A percentile compares a stretch with the other conserved stretches of the same genome.
These are phyloP conservation scores for Vachellia pachyceras DNA, from an alignment of 306 rosid genomes.

Conservation along the genomic window DNA sequence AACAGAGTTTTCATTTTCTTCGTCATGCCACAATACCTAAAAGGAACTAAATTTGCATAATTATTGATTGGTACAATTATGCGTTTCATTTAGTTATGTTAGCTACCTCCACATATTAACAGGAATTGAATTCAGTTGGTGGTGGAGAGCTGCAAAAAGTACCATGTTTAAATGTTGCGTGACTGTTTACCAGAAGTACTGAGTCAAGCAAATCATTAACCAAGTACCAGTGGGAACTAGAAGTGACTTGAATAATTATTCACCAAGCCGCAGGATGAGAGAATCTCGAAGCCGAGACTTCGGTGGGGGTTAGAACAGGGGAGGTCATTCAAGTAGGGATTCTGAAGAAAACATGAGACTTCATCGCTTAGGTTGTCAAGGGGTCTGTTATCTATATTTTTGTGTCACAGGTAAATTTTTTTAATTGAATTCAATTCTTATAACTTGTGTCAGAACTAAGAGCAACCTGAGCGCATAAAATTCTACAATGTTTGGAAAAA, in stretches of 20 bases:
- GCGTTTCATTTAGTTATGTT: background rate
- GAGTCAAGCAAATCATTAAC: background rate
- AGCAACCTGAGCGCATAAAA: constrained; percentile 41
- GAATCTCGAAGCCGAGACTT: constrained; percentile 13
- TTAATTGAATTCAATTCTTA: constrained; percentile 17
- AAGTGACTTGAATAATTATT: constrained; percentile 14
- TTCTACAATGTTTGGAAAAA: constrained; percentile 46
- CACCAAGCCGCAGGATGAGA: constrained; percentile 8
- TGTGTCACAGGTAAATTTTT: too few species aligned
- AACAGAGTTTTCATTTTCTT: background rate
- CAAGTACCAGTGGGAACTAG: background rate
- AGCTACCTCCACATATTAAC: background rate
- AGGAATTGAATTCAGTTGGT: background rate
- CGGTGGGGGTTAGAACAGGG: background rate
- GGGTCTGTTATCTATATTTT: background rate
- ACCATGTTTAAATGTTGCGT: background rate
- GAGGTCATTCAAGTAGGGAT: background rate
- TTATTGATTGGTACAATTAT: background rate
- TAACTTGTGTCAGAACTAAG: constrained; percentile 39
- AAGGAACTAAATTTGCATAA: background rate
- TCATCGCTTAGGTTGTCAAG: background rate
- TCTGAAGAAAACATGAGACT: background rate
- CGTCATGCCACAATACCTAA: background rate
- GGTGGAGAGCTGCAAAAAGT: background rate
- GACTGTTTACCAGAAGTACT: background rate